Base-by-base conservation (phyloP, 768 basidiomycete genomes). In the Mycena galericulata region DNA sequence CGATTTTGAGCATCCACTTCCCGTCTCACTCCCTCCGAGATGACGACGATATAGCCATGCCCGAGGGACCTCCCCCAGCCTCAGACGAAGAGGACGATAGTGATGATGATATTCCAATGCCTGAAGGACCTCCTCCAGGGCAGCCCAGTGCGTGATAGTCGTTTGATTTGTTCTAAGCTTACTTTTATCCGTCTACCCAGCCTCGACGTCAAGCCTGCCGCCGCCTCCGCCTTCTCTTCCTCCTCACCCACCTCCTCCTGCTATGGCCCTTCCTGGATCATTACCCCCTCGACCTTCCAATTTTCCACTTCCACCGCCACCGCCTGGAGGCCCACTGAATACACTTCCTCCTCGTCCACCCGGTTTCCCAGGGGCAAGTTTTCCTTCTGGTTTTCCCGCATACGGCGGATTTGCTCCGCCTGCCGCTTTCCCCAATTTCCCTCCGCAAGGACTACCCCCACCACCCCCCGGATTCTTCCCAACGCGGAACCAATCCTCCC, bases 101-200 rank as follows among this genome's bases (percentile, higher is more conserved):
- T 56, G 95, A 94, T 65, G 94, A 96, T 70, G 95, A 95, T 67
- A 96, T 97, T 45, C 88, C 88, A 15, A 92, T 97, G 91, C 96
- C 96, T 15, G 92, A 91, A 58, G 95, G 91, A 2, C 93, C 91
- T 41, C 92, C 92, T 46, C 88, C 89, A 3, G 80, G 79, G 49
- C 68, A 67, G 20, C 63, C 73, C 54, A 67, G 75, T 78, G 65
- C 24, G 57, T 57, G 50, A 43, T 29, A 27, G 57, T 29, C 17
- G 4, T 18, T 27, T 10, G 17, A 14, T 12, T 38, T n/a, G 17
- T 7, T 30, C 45, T 18, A 29, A 29, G 10, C 43, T 32, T 18
- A 62, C 29, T 27, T 51, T 22, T 18, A 27, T 24, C 26, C 34
- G 14, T 36, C 14, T 36, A 36, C 34, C n/a, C 40, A 55, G 53